Evolutionary conservation across 208 protist genomes (phyloP).

Genomic region (Wallacemonas sp.): DNA sequence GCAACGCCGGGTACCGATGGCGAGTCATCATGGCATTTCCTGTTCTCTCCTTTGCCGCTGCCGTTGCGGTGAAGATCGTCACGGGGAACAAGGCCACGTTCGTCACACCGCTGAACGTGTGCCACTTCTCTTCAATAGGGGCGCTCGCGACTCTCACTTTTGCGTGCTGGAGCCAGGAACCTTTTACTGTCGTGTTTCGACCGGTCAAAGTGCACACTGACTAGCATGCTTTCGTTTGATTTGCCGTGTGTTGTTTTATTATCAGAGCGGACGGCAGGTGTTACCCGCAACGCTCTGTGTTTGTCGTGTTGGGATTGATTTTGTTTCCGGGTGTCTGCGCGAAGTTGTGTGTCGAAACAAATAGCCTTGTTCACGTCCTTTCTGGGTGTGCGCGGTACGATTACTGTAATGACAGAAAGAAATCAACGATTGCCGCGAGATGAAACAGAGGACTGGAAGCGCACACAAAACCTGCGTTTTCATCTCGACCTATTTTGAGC

Average conservation of each 20-base stretch:
- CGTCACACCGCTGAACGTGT: not conserved
- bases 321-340: too few relatives aligned
- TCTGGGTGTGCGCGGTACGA: too few relatives aligned
- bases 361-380: too few relatives aligned
- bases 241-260: not conserved
- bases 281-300: too few relatives aligned
- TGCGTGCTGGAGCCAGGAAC: conserved; percentile 33
- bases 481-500: too few relatives aligned
- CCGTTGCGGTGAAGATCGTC: conserved; percentile 22
- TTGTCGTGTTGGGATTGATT: too few relatives aligned
- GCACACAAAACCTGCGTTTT: too few relatives aligned
- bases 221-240: not conserved
- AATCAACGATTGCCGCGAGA: too few relatives aligned
- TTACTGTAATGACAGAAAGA: too few relatives aligned
- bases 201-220: conserved; percentile 22
- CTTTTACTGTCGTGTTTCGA: conserved; percentile 22
- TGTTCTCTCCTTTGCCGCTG: conserved; percentile 20
- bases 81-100: not conserved
- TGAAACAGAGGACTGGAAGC: too few relatives aligned
- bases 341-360: too few relatives aligned
- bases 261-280: too few relatives aligned
- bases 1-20: conserved; percentile 32
- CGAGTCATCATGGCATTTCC: conserved; percentile 39
- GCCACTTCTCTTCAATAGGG: conserved; percentile 9
- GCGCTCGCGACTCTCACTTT: conserved; percentile 1